phyloP scores from a whole-genome alignment of 768 basidiomycete species.

The Kondoa malvinella region DNA sequence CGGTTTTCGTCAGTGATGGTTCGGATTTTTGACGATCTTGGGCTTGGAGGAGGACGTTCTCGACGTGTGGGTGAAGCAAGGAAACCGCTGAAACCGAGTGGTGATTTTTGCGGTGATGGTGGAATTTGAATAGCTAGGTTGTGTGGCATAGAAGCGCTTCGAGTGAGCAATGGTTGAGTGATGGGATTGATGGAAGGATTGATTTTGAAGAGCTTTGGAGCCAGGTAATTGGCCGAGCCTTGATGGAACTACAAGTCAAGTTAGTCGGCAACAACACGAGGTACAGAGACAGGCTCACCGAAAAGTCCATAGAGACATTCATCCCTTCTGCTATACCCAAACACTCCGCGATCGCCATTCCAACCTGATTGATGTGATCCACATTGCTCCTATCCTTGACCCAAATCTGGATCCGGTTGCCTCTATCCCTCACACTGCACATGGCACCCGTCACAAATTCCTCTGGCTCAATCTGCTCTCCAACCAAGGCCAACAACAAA shows the following conservation, averaged over 20 bases:
- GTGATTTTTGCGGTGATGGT: background rate
- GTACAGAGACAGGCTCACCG: background rate
- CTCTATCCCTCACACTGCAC: background rate
- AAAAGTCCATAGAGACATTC: background rate
- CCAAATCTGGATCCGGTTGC: background rate
- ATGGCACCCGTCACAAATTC: background rate
- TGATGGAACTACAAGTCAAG: background rate
- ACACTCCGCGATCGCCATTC: background rate
- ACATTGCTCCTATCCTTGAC: background rate
- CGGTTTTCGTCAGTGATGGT: background rate
- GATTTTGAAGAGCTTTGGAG: background rate
- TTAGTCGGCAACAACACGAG: background rate
- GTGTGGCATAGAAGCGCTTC: background rate
- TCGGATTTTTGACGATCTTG: background rate
- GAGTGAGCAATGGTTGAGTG: background rate
- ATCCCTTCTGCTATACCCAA: background rate
- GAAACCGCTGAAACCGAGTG: background rate
- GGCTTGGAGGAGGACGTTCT: background rate
- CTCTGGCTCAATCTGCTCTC: background rate
- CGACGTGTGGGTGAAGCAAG: background rate
- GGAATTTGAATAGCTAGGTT: background rate
- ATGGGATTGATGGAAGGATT: background rate
- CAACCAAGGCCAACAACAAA: background rate
- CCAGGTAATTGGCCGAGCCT: background rate
- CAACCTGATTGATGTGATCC: background rate